Evolutionary conservation across 2,329 filamentous ascomycete genomes (phyloP), one percentile per base, ranked within the genome.

Genomic region (Sclerotinia borealis): DNA sequence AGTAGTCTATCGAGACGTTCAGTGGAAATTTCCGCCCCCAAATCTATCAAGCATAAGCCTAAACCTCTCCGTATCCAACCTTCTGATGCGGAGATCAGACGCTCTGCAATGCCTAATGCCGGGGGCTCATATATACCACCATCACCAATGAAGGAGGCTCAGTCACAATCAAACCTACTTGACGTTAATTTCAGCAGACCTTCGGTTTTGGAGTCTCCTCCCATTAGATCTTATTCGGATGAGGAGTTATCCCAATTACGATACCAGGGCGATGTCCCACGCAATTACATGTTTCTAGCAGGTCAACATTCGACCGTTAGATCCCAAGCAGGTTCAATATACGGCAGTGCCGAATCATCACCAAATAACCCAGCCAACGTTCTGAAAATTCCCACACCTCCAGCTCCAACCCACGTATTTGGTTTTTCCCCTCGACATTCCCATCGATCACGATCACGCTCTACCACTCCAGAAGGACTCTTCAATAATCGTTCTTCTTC

Each of bases 21-120:
- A 22, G 54, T 49, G 29, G 39, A 62, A n/a, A 36, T 27, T 43
- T 45, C 31, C 17, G 49, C 5, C 11, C 22, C 59, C 17, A 61
- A 61, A 55, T 45, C 59, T 15, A 48, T 19, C 58, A 60, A 51
- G 25, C 59, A 62, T 15, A 62, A 56, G 17, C 50, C 50, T 8
- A 47, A 29, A 1, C 59, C 49, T 55, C 59, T 62, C 10, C 49
- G 50, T 25, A 43, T 62, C 39, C 37, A 55, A 52, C 49, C 59
- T 36, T 55, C 59, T 27, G 49, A 47, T 9, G 43, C 36, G 3
- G 50, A 55, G n/a, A 31, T 48, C 59, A 62, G 34, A 37, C 39
- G 37, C 31, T 37, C 58, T 39, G 47, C 31, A 8, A 22, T 43
- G 37, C 11, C 39, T 43, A 56, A 34, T 6, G 19, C 8, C 17